Evolutionary conservation across 345 rosid genomes (phyloP).

Genomic region (Camelina neglecta): DNA sequence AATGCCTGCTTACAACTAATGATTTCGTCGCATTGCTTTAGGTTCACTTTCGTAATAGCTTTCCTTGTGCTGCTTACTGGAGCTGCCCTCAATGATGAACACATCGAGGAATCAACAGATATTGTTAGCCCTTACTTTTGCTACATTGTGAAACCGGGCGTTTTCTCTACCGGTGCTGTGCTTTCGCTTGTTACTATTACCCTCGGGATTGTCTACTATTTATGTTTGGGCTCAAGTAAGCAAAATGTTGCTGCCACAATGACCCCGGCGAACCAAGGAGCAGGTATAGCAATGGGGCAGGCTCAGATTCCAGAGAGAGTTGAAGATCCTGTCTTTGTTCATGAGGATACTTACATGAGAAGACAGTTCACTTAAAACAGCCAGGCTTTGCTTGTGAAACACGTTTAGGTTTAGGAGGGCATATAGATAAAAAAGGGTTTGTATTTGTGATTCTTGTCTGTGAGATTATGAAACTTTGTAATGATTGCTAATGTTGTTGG

Average conservation of each 20-base stretch:
- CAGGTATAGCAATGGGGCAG: conserved; percentile 74
- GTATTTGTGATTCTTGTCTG: conserved; percentile 18
- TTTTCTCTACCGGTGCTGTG: conserved; percentile 74
- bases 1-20: background rate
- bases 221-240: conserved; percentile 57
- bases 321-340: conserved; percentile 74
- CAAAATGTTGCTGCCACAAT: conserved; percentile 36
- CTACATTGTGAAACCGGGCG: conserved; percentile 83
- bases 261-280: conserved; percentile 43
- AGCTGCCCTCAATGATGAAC: conserved; percentile 76
- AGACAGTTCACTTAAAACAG: conserved; percentile 63
- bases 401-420: conserved; percentile 30
- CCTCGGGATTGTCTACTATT: conserved; percentile 74
- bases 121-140: conserved; percentile 59
- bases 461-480: conserved; percentile 12
- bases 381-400: background rate
- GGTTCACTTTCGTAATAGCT: conserved; percentile 83
- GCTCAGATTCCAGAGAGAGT: conserved; percentile 68
- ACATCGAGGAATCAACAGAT: conserved; percentile 54
- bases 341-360: conserved; percentile 78
- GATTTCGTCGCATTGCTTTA: conserved; percentile 28
- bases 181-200: conserved; percentile 61
- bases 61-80: conserved; percentile 80
- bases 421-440: background rate
- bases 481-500: conserved; percentile 23